Evolutionary conservation across 2,329 filamentous ascomycete genomes (phyloP), one percentile per base, ranked within the genome.

Genomic region (Aspergillus hortae): DNA sequence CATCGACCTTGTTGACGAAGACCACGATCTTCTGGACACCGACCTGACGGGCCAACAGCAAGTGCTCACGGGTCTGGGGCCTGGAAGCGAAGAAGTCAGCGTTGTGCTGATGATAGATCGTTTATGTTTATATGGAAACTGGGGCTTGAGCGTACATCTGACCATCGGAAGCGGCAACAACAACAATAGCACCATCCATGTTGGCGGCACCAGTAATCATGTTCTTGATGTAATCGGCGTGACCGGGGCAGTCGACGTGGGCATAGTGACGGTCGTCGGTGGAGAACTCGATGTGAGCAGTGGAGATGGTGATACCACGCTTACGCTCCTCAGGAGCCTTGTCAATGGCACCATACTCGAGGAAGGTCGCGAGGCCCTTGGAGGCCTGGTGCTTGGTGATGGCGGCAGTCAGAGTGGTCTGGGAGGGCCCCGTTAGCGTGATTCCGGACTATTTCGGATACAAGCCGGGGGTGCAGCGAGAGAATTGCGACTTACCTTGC

Each of bases 181-280:
- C 94, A 68, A 99, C 96, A 72, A 99, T 92, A 68, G 94, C 92
- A 68, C 94, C 94, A 68, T 99, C 94, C 94, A 99, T 99, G 82
- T 91, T 95, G 68, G 95, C 92, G 58, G 94, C 92, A 86, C 94
- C 94, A 63, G 94, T 99, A 76, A 99, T 99, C 94, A 99, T 99
- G 87, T 99, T 99, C 86, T 99, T 99, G 82, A 99, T 97, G 83
- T 99, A 99, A 90, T 99, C 94, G 77, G 94, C 94, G 87, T 99
- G 94, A 78, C 94, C 94, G 54, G 94, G 94, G 78, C 94, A 99
- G 84, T 99, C 94, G 80, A 99, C 94, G 84, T 99, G 94, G 68
- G 94, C 94, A 80, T 99, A 99, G 81, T 99, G 94, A 70, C 94
- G 88, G 72, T 81, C 82, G 0, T 96, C 90, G 74, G 94, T 99